Conservation (phyloP, 345 rosid species). For the Moringa oleifera region DNA sequence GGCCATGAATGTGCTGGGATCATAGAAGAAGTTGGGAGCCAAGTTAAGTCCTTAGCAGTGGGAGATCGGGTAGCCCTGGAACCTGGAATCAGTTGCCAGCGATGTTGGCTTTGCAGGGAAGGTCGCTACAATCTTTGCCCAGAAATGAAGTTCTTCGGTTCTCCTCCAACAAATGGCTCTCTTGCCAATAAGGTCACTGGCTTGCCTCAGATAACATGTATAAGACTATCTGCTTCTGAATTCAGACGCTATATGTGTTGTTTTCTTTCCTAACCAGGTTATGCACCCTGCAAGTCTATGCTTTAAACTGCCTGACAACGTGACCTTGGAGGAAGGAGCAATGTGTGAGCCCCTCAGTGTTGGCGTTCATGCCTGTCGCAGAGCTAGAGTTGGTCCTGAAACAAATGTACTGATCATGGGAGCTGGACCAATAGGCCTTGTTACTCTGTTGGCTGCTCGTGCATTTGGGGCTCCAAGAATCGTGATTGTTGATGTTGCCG, state of each 20-base stretch:
- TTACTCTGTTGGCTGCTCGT: conserved; percentile 51
- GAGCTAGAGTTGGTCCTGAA: conserved; percentile 44
- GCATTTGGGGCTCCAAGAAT: conserved; percentile 59
- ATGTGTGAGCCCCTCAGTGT: conserved; percentile 72
- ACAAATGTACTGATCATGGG: conserved; percentile 52
- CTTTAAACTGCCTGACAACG: too few species aligned
- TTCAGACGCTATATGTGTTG: too few species aligned
- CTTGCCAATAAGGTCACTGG: conserved; percentile 63
- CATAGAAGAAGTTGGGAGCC: conserved; percentile 52
- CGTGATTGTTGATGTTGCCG: conserved; percentile 46
- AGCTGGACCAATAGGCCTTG: conserved; percentile 61
- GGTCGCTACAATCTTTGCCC: conserved; percentile 65
- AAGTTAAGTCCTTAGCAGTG: conserved; percentile 38
- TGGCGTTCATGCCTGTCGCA: conserved; percentile 60
- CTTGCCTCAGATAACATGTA: too few species aligned
- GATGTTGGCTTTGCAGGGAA: conserved; percentile 42
- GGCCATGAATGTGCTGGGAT: conserved; percentile 76
- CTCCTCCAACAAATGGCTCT: conserved; percentile 66
- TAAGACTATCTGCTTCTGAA: too few species aligned
- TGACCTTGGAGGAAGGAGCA: conserved; percentile 69
- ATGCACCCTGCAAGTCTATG: too few species aligned
- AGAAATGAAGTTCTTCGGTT: conserved; percentile 60
- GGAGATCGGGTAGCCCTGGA: conserved; percentile 65
- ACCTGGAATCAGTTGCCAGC: conserved; percentile 55
- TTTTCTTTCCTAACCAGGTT: too few species aligned